Evolutionary conservation across 306 rosid species (phyloP).

Genomic region (Arachis hypogaea): DNA sequence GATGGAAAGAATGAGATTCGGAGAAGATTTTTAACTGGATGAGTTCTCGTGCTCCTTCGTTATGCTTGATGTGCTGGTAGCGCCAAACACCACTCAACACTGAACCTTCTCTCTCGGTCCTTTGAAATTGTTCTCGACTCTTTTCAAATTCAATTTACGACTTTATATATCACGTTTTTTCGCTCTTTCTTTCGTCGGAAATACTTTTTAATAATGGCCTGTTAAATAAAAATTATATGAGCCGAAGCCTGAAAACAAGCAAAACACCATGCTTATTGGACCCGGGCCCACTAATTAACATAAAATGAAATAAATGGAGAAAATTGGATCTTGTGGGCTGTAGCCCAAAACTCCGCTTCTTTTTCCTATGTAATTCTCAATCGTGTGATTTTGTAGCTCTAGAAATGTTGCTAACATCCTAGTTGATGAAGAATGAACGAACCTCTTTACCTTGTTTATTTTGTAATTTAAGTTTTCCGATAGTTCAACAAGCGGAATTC

Average conservation of each 20-base stretch:
- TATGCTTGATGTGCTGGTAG: background rate
- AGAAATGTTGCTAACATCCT: too few relatives aligned
- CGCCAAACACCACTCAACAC: background rate
- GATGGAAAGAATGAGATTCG: background rate
- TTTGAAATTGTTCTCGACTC: background rate
- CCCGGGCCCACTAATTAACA: too few relatives aligned
- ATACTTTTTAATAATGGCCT: background rate
- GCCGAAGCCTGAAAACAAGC: background rate
- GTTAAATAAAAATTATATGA: background rate
- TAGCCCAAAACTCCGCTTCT: too few relatives aligned
- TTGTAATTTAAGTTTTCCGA: too few relatives aligned
- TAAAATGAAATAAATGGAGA: too few relatives aligned
- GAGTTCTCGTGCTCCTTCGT: background rate
- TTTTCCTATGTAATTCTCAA: too few relatives aligned
- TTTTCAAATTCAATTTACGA: background rate
- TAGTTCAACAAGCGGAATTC: background rate
- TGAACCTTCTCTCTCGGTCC: background rate
- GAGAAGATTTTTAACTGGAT: conserved; percentile 12
- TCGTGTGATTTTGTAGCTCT: too few relatives aligned
- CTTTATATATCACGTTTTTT: background rate
- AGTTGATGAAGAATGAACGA: too few relatives aligned
- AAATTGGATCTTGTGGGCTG: too few relatives aligned
- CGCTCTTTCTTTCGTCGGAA: background rate
- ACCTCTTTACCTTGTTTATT: too few relatives aligned
- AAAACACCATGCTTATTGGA: too few relatives aligned